Percentiles rank a stretch among this genome's conserved stretches.
phyloP scores from a whole-genome alignment of 2,329 filamentous ascomycete genomes.

The Trichoderma endophyticum region DNA sequence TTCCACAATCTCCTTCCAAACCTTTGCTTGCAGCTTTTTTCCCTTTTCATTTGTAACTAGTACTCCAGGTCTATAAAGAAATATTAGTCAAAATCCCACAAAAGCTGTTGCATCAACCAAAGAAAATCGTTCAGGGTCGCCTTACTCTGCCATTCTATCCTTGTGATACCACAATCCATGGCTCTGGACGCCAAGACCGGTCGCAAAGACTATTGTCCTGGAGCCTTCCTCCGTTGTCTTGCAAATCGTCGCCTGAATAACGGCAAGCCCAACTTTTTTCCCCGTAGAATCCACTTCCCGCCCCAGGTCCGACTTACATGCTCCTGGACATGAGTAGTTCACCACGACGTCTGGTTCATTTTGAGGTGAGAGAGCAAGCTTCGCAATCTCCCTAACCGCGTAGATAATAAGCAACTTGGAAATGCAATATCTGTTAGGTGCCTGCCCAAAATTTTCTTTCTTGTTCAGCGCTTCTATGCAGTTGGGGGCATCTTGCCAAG shows the following conservation, averaged over 20 bases:
- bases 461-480: neutral
- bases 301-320: neutral
- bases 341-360: neutral
- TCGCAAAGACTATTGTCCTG: neutral
- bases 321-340: constrained; percentile 4
- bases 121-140: neutral
- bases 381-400: neutral
- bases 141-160: constrained; percentile 5
- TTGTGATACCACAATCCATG: neutral
- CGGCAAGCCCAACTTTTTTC: neutral
- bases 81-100: neutral
- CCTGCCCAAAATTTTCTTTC: neutral
- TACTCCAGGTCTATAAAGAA: neutral
- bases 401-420: neutral
- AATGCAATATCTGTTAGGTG: neutral
- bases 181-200: neutral
- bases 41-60: neutral
- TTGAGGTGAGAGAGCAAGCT: neutral
- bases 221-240: neutral
- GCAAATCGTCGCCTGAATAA: constrained; percentile 1
- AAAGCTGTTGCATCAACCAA: neutral
- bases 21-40: neutral
- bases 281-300: neutral
- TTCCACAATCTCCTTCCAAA: neutral
- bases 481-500: constrained; percentile 2